Percentiles rank a stretch among this genome's conserved stretches.
phyloP scores from a whole-genome alignment of 2,329 filamentous ascomycete genomes.

The Lachnellula suecica region DNA sequence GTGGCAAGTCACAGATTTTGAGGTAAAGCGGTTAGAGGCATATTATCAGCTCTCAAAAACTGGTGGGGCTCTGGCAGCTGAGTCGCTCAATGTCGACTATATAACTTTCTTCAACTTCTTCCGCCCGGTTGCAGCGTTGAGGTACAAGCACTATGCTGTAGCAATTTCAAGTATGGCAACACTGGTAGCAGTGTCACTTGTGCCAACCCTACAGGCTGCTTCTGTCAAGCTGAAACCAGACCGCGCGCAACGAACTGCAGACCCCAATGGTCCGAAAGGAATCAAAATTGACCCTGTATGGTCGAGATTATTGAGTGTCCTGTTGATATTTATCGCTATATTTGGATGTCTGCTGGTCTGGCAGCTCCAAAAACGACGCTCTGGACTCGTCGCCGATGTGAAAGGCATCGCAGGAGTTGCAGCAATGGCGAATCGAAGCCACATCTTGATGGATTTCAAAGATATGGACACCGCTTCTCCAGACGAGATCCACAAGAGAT shows the following conservation, averaged over 20 bases:
- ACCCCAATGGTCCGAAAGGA: slow-evolving; percentile 47
- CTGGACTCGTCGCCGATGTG: slow-evolving; percentile 66
- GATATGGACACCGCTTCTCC: slow-evolving; percentile 68
- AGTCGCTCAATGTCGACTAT: slow-evolving; percentile 67
- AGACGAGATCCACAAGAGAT: slow-evolving; percentile 63
- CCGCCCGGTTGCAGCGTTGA: slow-evolving; percentile 61
- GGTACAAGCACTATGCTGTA: slow-evolving; percentile 66
- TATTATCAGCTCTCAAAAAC: slow-evolving; percentile 64
- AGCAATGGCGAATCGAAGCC: slow-evolving; percentile 71
- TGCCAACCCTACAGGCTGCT: slow-evolving; percentile 67
- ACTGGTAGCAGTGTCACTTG: slow-evolving; percentile 64
- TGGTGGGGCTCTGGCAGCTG: slow-evolving; percentile 59
- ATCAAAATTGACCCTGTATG: slow-evolving; percentile 57
- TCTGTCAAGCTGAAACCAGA: slow-evolving; percentile 57
- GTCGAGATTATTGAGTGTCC: slow-evolving; percentile 59
- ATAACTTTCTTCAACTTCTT: slow-evolving; percentile 66
- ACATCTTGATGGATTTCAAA: slow-evolving; percentile 73
- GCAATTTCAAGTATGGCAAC: slow-evolving; percentile 64
- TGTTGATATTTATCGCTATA: slow-evolving; percentile 56
- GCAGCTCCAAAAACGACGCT: slow-evolving; percentile 60
- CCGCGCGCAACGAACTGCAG: slow-evolving; percentile 41
- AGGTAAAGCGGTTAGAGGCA: slow-evolving; percentile 65
- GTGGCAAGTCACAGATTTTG: slow-evolving; percentile 66
- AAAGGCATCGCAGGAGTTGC: slow-evolving; percentile 73
- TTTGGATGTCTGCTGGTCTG: slow-evolving; percentile 58